These are phyloP conservation scores for Xylariales sp. DNA, from an alignment of 2,329 filamentous ascomycete genomes.

Conservation along the genomic window DNA sequence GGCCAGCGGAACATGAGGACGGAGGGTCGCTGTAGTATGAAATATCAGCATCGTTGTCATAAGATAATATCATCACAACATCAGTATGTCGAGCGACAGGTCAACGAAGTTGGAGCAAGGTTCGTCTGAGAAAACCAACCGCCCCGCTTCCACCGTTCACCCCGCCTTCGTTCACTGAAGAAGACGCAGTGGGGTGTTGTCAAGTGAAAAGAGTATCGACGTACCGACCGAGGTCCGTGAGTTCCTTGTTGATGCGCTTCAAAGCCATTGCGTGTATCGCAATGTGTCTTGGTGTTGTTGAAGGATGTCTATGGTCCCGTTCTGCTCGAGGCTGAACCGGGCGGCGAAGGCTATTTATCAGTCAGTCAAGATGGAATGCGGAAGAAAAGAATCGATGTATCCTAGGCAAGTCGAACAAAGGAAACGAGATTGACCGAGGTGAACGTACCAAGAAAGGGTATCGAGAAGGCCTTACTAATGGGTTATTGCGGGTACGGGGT, in stretches of 20 bases:
- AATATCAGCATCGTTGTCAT: slow-evolving; percentile 24
- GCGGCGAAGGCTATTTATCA: slow-evolving; percentile 20
- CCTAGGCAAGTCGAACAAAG: slow-evolving; percentile 11
- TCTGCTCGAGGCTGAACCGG: slow-evolving; percentile 18
- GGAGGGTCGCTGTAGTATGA: slow-evolving; percentile 73
- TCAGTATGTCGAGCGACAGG: not conserved
- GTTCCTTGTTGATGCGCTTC: slow-evolving; percentile 93
- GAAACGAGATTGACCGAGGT: not conserved
- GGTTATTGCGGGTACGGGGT: not conserved
- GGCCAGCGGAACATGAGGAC: slow-evolving; percentile 96
- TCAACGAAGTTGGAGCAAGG: not conserved
- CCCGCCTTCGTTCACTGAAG: slow-evolving; percentile 24
- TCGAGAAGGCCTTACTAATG: not conserved
- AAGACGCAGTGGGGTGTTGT: slow-evolving; percentile 14
- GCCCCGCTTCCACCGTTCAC: slow-evolving; percentile 18
- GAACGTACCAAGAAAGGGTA: slow-evolving; percentile 7
- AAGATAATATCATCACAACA: slow-evolving; percentile 13
- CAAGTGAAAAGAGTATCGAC: slow-evolving; percentile 25
- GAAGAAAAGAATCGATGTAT: slow-evolving; percentile 17
- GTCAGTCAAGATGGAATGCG: slow-evolving; percentile 23
- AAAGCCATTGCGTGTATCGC: slow-evolving; percentile 63
- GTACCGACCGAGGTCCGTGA: slow-evolving; percentile 85
- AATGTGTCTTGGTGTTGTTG: slow-evolving; percentile 10
- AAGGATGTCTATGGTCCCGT: slow-evolving; percentile 11
- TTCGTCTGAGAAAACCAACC: slow-evolving; percentile 19